Evolutionary conservation across 805 yeast genomes (phyloP).

Genomic region (Saturnispora silvae): DNA sequence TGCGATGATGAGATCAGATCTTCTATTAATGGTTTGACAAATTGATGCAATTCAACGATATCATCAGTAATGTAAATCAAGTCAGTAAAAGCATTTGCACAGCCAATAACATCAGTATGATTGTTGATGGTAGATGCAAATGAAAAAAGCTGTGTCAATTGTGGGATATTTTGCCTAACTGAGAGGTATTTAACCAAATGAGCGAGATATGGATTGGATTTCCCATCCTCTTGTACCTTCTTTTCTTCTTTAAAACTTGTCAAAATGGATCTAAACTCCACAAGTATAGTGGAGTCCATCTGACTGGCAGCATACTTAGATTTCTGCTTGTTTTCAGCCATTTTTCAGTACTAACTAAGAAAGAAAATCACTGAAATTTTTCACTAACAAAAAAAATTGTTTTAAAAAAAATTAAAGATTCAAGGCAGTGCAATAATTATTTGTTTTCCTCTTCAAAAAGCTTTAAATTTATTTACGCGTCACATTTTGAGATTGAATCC

Average conservation of each 20-base stretch:
- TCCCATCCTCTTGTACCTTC: neutral
- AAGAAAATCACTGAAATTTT: neutral
- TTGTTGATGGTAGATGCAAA: constrained; percentile 38
- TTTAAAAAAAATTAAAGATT: neutral
- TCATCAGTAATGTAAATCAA: constrained; percentile 22
- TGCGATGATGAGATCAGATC: constrained; percentile 44
- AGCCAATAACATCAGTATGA: constrained; percentile 36
- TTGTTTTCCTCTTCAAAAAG: constrained; percentile 3
- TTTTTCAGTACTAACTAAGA: neutral
- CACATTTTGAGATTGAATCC: no score
- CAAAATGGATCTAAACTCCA: constrained; percentile 14
- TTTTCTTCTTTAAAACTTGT: constrained; percentile 10
- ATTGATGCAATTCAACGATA: constrained; percentile 13
- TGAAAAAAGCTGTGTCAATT: constrained; percentile 33
- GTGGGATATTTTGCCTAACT: constrained; percentile 20
- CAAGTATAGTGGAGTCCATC: constrained; percentile 4
- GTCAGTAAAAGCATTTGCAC: constrained; percentile 33
- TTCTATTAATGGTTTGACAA: constrained; percentile 33
- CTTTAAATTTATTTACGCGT: no score
- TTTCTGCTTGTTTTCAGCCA: constrained; percentile 3
- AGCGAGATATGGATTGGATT: constrained; percentile 5
- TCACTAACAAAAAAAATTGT: neutral
- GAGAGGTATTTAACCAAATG: constrained; percentile 23
- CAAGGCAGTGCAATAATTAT: neutral
- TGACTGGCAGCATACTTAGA: constrained; percentile 4